Base-by-base conservation (phyloP, 257 asterid species). In the Gentiana macrophylla region DNA sequence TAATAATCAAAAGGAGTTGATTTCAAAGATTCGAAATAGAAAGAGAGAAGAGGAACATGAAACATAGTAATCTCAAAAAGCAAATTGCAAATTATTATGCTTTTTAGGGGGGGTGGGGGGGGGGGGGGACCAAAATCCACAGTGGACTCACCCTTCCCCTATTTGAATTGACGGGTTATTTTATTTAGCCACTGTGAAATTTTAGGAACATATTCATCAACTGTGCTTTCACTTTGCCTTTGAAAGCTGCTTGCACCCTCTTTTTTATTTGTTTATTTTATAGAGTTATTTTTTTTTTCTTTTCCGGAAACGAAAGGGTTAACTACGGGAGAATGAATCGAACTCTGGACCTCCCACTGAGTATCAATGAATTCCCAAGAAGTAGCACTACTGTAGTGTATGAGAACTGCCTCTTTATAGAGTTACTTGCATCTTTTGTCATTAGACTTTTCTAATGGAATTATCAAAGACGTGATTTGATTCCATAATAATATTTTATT, bases 191-290 rank as follows among this genome's bases (percentile, higher is more conserved):
- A 77, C 85, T 73, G 24, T 15, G 65, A 56, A 69, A 54, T 10
- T 38, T 45, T 34, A 56, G 32, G 79, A 76, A 74, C 76, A 72
- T 75, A 83, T 83, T 83, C 81, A 15, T 83, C 81, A 15, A 15
- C 24, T 56, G 66, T 45, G 82, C 74, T 72, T 75, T 83, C 79
- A 63, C 76, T 77, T 75, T 70, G 69, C 55, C 36, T 55, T 77
- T 73, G 82, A 79, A 83, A 83, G 75, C 77, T 62, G 69, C 73
- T 71, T 62, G 72, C 79, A 72, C n/a, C 84, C 74, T 15, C 24
- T 15, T 15, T 15, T 15, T 15, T 15, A 15, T 15, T 15, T 15
- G 24, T 15, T 15, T 15, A 15, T 15, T 15, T 15, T 15, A 15
- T 15, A 15, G 24, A 15, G 24, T 15, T 15, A 15, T 15, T 15